Conservation (phyloP, 2,329 filamentous ascomycete genomes). For the Helotiales sp. region DNA sequence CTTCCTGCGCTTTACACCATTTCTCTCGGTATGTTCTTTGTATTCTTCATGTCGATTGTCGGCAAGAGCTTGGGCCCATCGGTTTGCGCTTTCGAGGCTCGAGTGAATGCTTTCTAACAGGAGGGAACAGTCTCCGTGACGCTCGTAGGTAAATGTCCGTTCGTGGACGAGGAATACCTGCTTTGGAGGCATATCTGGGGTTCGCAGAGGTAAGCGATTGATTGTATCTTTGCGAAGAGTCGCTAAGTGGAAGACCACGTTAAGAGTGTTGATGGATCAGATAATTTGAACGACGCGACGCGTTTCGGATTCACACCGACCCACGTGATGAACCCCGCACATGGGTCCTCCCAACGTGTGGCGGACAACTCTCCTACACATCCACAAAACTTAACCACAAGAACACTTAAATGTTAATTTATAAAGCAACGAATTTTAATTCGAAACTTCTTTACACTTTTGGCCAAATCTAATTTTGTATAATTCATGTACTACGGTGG, state of each 20-base stretch:
- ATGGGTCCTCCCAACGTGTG: no score
- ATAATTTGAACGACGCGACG: background rate
- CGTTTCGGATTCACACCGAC: background rate
- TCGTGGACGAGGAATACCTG: background rate
- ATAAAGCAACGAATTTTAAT: no score
- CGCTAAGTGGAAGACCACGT: background rate
- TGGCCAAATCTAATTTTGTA: no score
- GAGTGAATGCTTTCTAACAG: background rate
- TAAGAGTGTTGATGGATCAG: background rate
- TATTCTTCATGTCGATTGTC: background rate
- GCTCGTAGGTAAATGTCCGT: background rate
- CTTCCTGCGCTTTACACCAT: background rate
- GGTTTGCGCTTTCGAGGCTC: background rate
- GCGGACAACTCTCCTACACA: no score
- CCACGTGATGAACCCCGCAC: background rate
- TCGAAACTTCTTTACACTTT: no score
- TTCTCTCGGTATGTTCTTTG: background rate
- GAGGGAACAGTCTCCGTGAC: background rate
- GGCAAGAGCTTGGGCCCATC: slow-evolving; percentile 4
- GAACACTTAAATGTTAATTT: no score
- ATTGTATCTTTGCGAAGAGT: background rate
- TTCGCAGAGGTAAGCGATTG: background rate
- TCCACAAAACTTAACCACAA: no score
- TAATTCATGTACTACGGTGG: no score
- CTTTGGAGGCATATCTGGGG: background rate